Conservation (phyloP, 805 yeast species). For the Yarrowia porcina region DNA sequence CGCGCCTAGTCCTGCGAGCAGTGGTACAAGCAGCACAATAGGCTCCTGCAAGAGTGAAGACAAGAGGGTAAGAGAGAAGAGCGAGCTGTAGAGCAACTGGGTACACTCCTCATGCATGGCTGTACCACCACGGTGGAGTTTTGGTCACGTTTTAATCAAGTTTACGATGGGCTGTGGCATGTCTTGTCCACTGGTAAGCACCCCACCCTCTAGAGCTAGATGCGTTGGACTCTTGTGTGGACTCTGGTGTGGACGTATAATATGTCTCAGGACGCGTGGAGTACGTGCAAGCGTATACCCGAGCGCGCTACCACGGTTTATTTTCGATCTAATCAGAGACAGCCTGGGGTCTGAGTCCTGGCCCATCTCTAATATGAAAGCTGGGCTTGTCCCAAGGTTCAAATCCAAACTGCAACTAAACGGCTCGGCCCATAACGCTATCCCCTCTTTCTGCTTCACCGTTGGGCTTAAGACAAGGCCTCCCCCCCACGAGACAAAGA, state of each 20-base stretch:
- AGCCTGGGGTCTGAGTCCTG: too few relatives aligned
- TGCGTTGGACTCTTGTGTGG: too few relatives aligned
- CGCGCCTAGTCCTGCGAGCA: background rate
- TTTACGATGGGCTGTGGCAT: too few relatives aligned
- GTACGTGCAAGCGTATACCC: background rate
- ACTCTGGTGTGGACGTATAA: too few relatives aligned
- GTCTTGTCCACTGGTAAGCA: background rate
- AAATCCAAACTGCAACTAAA: constrained; percentile 7
- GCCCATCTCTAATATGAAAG: too few relatives aligned
- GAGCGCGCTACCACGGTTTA: background rate
- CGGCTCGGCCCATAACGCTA: constrained; percentile 24
- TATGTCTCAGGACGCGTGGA: background rate
- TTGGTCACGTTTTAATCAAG: too few relatives aligned
- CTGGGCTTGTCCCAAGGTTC: background rate
- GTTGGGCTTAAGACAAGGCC: constrained; percentile 15
- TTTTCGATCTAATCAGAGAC: too few relatives aligned
- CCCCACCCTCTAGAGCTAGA: too few relatives aligned
- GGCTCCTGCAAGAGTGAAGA: background rate
- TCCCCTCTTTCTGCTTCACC: constrained; percentile 25
- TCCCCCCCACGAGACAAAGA: constrained; percentile 9
- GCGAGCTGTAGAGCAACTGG: too few relatives aligned
- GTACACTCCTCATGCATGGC: too few relatives aligned
- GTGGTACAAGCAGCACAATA: background rate
- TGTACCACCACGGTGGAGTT: too few relatives aligned
- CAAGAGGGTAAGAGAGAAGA: too few relatives aligned